These are phyloP conservation scores for Brassica hybrid DNA, from an alignment of 441 rosid genomes.

Conservation along the genomic window DNA sequence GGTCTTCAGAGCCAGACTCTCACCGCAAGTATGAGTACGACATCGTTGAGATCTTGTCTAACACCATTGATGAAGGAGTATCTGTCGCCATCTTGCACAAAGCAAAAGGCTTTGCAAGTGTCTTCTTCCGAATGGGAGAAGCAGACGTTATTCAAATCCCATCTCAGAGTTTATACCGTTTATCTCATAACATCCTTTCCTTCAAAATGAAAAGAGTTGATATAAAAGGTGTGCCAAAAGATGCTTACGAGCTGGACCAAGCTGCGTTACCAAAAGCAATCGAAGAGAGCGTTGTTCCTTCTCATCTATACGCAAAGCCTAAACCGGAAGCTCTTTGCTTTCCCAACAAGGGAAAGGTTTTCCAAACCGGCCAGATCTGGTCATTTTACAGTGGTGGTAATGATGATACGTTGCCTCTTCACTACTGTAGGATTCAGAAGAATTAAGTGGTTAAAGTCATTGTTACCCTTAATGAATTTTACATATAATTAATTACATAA, in stretches of 20 bases:
- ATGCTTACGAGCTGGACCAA: conserved; percentile 32
- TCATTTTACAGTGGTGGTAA: conserved; percentile 61
- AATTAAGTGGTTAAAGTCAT: too few species aligned
- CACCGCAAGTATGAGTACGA: conserved; percentile 46
- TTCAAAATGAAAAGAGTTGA: conserved; percentile 50
- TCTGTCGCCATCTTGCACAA: conserved; percentile 62
- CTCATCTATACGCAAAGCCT: neutral
- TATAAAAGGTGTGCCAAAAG: conserved; percentile 47
- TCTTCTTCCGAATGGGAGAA: conserved; percentile 37
- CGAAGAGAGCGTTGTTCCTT: conserved; percentile 54
- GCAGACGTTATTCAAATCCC: conserved; percentile 20
- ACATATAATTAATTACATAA: too few species aligned
- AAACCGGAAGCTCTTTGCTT: conserved; percentile 42
- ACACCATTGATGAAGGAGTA: conserved; percentile 40
- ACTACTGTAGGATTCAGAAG: conserved; percentile 57
- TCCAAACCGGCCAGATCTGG: conserved; percentile 49
- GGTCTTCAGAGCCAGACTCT: too few species aligned
- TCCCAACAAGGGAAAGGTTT: conserved; percentile 18
- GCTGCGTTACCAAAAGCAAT: conserved; percentile 25
- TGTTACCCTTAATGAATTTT: too few species aligned
- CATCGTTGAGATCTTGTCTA: conserved; percentile 70
- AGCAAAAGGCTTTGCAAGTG: conserved; percentile 65
- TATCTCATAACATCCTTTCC: conserved; percentile 56
- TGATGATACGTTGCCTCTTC: conserved; percentile 72
- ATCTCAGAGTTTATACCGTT: conserved; percentile 44